Conservation (phyloP, 192 early-diverging fungal genomes). For the Lunasporangiospora selenospora region DNA sequence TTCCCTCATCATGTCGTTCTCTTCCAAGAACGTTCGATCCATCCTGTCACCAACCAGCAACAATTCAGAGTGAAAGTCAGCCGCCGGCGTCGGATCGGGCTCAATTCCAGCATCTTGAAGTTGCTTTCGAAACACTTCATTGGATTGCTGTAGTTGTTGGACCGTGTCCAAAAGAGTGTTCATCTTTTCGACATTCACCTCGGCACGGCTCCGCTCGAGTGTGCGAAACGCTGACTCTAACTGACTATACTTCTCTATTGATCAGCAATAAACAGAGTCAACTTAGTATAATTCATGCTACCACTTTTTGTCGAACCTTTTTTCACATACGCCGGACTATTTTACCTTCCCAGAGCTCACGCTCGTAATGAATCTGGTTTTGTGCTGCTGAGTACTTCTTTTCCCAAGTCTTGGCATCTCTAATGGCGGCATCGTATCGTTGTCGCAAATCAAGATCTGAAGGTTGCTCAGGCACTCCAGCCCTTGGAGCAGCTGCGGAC, state of each 20-base stretch:
- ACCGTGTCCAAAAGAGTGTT: conserved; percentile 31
- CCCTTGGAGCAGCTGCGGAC: too few species aligned
- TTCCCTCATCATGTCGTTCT: conserved; percentile 37
- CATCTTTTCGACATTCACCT: conserved; percentile 44
- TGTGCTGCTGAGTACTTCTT: conserved; percentile 38
- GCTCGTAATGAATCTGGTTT: conserved; percentile 37
- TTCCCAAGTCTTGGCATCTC: conserved; percentile 34
- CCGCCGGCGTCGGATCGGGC: conserved; percentile 31
- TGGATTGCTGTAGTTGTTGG: conserved; percentile 29
- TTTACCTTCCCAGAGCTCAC: conserved; percentile 42
- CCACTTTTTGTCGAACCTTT: too few species aligned
- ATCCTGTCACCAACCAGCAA: conserved; percentile 26
- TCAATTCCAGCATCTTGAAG: conserved; percentile 32
- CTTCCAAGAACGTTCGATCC: conserved; percentile 38
- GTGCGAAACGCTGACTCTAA: conserved; percentile 11
- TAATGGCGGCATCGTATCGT: conserved; percentile 12
- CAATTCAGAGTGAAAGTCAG: conserved; percentile 13
- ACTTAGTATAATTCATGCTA: too few species aligned
- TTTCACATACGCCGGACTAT: not conserved
- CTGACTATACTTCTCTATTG: conserved; percentile 33
- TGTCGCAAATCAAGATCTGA: conserved; percentile 20
- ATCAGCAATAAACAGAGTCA: too few species aligned
- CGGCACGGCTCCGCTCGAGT: conserved; percentile 17
- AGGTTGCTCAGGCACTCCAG: not conserved
- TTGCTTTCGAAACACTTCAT: conserved; percentile 39